These are phyloP conservation scores for Evernia prunastri DNA, from an alignment of 495 filamentous ascomycete species.

Conservation along the genomic window DNA sequence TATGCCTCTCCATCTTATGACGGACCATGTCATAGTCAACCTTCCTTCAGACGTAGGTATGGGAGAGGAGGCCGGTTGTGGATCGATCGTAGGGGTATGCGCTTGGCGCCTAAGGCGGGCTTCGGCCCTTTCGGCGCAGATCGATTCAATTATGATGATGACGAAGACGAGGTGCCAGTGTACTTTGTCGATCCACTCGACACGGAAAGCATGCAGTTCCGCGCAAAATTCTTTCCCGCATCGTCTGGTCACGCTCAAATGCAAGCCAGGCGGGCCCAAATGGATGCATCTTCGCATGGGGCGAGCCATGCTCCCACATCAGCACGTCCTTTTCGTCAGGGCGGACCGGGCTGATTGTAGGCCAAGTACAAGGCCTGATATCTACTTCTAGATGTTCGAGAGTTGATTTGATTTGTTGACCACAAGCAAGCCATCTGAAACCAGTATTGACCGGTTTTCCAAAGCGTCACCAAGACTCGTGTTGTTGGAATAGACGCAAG, in stretches of 20 bases:
- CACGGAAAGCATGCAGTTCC: slow-evolving; percentile 62
- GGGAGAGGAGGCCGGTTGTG: slow-evolving; percentile 73
- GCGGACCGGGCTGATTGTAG: slow-evolving; percentile 8
- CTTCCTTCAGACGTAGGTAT: slow-evolving; percentile 60
- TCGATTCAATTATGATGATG: slow-evolving; percentile 74
- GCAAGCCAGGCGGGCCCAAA: slow-evolving; percentile 32
- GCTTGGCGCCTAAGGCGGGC: slow-evolving; percentile 26
- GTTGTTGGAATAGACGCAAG: neutral
- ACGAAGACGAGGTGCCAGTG: slow-evolving; percentile 56
- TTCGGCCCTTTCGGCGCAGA: slow-evolving; percentile 43
- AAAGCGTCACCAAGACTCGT: neutral
- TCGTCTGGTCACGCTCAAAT: slow-evolving; percentile 41
- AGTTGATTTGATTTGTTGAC: neutral
- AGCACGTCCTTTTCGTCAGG: slow-evolving; percentile 4
- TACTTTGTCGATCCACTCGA: slow-evolving; percentile 68
- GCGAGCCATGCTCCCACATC: slow-evolving; percentile 7
- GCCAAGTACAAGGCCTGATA: neutral
- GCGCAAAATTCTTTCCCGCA: slow-evolving; percentile 39
- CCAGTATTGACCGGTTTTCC: neutral
- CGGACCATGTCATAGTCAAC: slow-evolving; percentile 40
- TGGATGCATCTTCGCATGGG: slow-evolving; percentile 14
- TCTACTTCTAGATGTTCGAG: neutral
- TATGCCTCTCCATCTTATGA: slow-evolving; percentile 43
- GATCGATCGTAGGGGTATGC: slow-evolving; percentile 66
- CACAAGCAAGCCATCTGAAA: slow-evolving; percentile 1